Evolutionary conservation across 192 early-diverging fungal species (phyloP).

Genomic region (Helicostylum pulchrum): DNA sequence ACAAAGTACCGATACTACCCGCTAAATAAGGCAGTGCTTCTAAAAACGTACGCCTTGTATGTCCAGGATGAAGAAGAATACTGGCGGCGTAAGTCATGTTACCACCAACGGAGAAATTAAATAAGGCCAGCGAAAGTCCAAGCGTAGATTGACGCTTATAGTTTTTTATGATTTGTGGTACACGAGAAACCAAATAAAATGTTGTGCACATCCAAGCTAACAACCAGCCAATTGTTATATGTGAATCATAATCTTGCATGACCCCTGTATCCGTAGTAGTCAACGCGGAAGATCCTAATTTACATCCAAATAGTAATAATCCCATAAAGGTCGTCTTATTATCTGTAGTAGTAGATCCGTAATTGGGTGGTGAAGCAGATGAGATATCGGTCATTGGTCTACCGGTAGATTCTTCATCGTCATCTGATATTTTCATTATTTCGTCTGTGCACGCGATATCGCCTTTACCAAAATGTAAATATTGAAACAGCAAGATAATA

Average conservation of each 20-base stretch:
- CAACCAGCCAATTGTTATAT: conserved; percentile 43
- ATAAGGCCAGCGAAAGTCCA: conserved; percentile 70
- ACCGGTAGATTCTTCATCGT: no score
- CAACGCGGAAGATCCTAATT: neutral
- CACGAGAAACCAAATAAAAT: conserved; percentile 63
- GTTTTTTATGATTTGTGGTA: conserved; percentile 76
- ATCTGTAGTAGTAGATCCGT: neutral
- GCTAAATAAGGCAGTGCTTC: conserved; percentile 50
- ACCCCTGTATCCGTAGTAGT: no score
- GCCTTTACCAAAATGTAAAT: conserved; percentile 12
- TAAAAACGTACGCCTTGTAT: conserved; percentile 22
- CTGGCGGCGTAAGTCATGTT: conserved; percentile 59
- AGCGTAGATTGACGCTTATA: conserved; percentile 55
- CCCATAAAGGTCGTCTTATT: conserved; percentile 12
- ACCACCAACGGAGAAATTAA: conserved; percentile 64
- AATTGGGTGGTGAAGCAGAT: no score
- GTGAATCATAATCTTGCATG: neutral
- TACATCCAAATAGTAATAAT: conserved; percentile 14
- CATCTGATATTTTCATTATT: neutral
- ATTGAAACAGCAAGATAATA: conserved; percentile 20
- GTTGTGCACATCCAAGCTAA: conserved; percentile 63
- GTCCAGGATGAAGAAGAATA: conserved; percentile 43
- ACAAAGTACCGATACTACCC: conserved; percentile 63
- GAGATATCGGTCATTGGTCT: no score
- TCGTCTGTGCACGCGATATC: neutral